Evolutionary conservation across 345 rosid species (phyloP).

Genomic region (Eucalyptus fibrosa): DNA sequence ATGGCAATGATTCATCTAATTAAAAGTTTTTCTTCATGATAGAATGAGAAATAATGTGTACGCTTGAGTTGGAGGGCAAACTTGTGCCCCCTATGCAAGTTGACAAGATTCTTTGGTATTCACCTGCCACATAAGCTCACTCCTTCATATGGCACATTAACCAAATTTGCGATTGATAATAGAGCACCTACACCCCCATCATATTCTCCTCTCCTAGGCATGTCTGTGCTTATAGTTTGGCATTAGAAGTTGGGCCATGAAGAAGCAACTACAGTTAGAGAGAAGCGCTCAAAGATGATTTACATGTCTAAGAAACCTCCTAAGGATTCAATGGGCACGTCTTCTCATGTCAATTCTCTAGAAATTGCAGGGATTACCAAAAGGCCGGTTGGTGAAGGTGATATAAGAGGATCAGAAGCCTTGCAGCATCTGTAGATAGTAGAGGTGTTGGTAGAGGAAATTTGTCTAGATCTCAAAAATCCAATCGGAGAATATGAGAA

Average conservation of each 20-base stretch:
- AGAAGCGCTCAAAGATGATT: background rate
- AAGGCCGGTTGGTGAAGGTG: background rate
- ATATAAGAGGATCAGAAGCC: background rate
- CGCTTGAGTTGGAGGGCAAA: background rate
- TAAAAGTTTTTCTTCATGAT: background rate
- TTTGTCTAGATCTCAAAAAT: background rate
- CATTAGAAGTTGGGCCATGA: conserved; percentile 3
- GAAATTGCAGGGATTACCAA: conserved; percentile 3
- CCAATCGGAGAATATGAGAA: background rate
- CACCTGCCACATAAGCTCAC: background rate
- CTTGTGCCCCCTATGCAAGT: background rate
- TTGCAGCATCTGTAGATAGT: too few relatives aligned
- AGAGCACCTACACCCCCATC: background rate
- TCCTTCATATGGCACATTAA: background rate
- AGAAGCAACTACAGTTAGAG: background rate
- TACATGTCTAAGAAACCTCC: background rate
- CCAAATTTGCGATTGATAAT: background rate
- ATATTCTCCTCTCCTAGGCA: background rate
- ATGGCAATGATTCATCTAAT: background rate
- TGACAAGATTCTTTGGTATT: background rate
- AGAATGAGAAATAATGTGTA: background rate
- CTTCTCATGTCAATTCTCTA: background rate
- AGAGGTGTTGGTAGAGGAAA: background rate
- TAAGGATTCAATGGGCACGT: background rate
- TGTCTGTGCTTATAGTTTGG: background rate